phyloP scores from a whole-genome alignment of 2,329 filamentous ascomycete species.

The Venturia aucupariae region DNA sequence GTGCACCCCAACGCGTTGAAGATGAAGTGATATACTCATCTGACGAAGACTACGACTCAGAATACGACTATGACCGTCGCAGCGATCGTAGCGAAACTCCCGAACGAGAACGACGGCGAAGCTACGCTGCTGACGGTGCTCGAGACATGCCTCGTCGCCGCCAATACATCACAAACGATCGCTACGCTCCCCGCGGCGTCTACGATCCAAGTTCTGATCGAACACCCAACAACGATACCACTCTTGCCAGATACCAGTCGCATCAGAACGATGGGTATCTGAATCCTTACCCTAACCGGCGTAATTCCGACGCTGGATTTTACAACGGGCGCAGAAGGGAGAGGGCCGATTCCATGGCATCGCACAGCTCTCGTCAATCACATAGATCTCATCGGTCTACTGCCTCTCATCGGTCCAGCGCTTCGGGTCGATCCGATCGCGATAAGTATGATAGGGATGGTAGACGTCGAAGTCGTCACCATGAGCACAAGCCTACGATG shows the following conservation, averaged over 20 bases:
- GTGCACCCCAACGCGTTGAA: neutral
- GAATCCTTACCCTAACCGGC: neutral
- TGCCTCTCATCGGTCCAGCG: neutral
- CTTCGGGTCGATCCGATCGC: neutral
- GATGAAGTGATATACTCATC: neutral
- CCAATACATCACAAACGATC: neutral
- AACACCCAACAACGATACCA: neutral
- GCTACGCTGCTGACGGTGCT: neutral
- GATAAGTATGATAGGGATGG: neutral
- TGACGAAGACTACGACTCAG: constrained; percentile 1
- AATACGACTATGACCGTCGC: constrained; percentile 2
- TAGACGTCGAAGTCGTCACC: neutral
- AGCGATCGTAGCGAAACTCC: neutral
- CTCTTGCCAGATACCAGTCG: neutral
- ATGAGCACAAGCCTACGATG: neutral
- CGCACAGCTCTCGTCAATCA: neutral
- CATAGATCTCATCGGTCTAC: neutral
- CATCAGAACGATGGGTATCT: neutral
- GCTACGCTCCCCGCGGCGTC: neutral
- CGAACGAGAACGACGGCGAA: neutral
- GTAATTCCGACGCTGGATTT: neutral
- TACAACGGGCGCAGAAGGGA: neutral
- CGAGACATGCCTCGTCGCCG: neutral
- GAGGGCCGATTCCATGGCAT: neutral
- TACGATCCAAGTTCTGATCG: neutral